These are phyloP conservation scores for Pyracantha coccinea DNA, from an alignment of 331 rosid species.

Conservation along the genomic window DNA sequence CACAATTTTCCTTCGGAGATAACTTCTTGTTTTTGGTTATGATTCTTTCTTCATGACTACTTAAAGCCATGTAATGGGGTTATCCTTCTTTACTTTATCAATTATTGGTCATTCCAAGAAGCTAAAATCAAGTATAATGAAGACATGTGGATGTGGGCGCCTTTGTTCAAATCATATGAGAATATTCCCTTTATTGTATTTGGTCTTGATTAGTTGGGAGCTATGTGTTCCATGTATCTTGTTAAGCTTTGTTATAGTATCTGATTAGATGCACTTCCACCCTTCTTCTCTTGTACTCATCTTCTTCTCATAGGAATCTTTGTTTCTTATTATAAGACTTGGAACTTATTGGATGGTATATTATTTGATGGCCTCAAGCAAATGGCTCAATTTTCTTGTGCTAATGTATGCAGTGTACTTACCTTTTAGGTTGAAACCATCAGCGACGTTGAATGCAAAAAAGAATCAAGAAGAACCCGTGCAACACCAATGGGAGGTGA, in stretches of 20 bases:
- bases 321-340: neutral
- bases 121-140: neutral
- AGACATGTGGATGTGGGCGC: neutral
- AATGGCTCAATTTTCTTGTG: neutral
- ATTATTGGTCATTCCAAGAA: neutral
- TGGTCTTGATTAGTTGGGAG: neutral
- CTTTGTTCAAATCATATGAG: neutral
- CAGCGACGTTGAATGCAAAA: conserved; percentile 26
- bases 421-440: conserved; percentile 56
- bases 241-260: neutral
- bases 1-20: neutral
- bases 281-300: neutral
- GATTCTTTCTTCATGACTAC: neutral
- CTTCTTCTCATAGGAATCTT: neutral
- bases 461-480: conserved; percentile 49
- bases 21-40: neutral
- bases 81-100: neutral
- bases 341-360: neutral
- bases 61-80: neutral
- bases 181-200: neutral
- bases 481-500: conserved; percentile 54
- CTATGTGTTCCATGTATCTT: neutral
- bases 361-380: neutral
- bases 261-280: neutral
- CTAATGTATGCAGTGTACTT: conserved; percentile 1